Evolutionary conservation across 768 basidiomycete species (phyloP).

Genomic region (Hypholoma sublateritium): DNA sequence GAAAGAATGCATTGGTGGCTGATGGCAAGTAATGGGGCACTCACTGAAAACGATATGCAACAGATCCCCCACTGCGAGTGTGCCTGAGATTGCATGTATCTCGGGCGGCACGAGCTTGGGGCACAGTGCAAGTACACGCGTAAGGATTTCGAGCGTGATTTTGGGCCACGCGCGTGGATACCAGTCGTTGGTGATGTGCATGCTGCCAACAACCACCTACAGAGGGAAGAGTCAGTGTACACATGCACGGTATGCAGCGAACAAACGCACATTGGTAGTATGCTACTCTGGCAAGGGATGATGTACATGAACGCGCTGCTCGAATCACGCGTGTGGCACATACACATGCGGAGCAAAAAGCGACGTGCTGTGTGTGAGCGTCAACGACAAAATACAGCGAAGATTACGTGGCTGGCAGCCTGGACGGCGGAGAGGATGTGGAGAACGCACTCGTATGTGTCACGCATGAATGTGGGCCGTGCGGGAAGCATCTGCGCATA

Average conservation of each 20-base stretch:
- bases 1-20: too few species aligned
- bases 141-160: slow-evolving; percentile 59
- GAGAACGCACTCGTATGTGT: slow-evolving; percentile 16
- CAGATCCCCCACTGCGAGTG: slow-evolving; percentile 50
- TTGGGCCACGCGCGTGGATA: slow-evolving; percentile 63
- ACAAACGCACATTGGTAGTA: slow-evolving; percentile 40
- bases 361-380: slow-evolving; percentile 21
- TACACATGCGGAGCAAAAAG: slow-evolving; percentile 46
- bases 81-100: slow-evolving; percentile 40
- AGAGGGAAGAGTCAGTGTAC: neutral
- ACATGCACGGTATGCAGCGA: neutral
- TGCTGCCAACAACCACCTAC: slow-evolving; percentile 62
- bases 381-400: slow-evolving; percentile 5
- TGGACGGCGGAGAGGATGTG: neutral
- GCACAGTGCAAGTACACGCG: slow-evolving; percentile 47
- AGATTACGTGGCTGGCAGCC: neutral
- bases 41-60: slow-evolving; percentile 47
- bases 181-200: slow-evolving; percentile 62
- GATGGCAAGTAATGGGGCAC: too few species aligned
- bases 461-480: slow-evolving; percentile 13
- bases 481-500: slow-evolving; percentile 3
- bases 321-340: slow-evolving; percentile 39
- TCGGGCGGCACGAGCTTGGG: slow-evolving; percentile 60
- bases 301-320: slow-evolving; percentile 71
- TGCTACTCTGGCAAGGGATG: slow-evolving; percentile 62